Base-by-base conservation (phyloP, 345 rosid species). In the Firmiana major region DNA sequence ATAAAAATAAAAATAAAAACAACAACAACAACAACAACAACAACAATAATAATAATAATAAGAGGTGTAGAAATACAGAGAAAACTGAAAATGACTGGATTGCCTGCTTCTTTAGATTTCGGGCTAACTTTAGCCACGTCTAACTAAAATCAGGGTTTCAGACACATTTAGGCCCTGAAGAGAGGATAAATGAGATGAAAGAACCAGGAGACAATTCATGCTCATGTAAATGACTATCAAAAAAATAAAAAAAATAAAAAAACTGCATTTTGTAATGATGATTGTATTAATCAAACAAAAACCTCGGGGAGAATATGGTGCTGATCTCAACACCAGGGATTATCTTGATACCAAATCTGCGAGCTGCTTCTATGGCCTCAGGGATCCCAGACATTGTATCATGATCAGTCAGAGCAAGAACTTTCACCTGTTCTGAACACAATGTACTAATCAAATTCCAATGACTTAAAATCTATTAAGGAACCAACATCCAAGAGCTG, bases 291-390 rank as follows among this genome's bases (percentile, higher is more conserved):
- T 21, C 11, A 71, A 77, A 63, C 59, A 45, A 45, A 74, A 76
- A 94, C 98, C 96, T 88, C 12, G 90, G 81, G 53, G 85, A 82
- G 84, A 88, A 93, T 65, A 96, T 80, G n/a, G 97, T 91, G 84
- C 99, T 96, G 82, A 96, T 93, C 82, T 96, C 99, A 63, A 96
- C 84, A 36, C 99, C 98, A 0, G 98, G 99, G 60, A 96, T 93
- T 75, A 96, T 91, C 87, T 92, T 96, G 60, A 96, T 89, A 78
- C 93, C 84, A 54, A 85, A 92, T 83, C 86, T 89, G 36, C 86
- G 83, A 63, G 92, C 98, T 48, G 97, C 89, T 84, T 96, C 98
- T 16, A 89, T 63, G 70, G 99, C 99, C 80, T 96, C 97, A 0
- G 97, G 97, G 22, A 96, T 77, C 54, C 97, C 99, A 78, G 90